Base-by-base conservation (phyloP, 768 basidiomycete genomes). In the Suillus clintonianus region DNA sequence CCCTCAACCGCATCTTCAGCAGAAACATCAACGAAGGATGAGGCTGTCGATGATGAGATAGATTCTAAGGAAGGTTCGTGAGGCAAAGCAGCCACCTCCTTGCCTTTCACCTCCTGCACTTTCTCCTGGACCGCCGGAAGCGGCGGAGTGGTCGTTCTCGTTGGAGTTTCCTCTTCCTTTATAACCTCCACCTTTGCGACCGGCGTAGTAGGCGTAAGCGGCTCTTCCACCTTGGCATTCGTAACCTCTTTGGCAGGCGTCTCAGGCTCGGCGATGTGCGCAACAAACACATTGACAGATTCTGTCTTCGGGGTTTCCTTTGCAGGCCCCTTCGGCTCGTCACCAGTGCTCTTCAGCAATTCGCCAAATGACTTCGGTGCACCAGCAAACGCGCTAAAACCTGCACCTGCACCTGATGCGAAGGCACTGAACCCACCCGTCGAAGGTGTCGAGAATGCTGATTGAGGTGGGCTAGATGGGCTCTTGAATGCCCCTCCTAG, bases 281-380 rank as follows among this genome's bases (percentile, higher is more conserved):
- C 48, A 24, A 27, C 17, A 34, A 64, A 62, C 1, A 61, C 71
- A 17, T 54, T 68, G 17, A 74, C 72, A 22, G 71, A 65, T 17
- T 61, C 39, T 27, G 61, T 64, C 30, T 32, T 53, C 5, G 11
- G 1, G 5, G 30, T 2, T 53, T 39, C 27, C 27, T 71, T 72
- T 11, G 70, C 65, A 8, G 72, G 65, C 39, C 77, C 60, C 47
- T 72, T 69, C 30, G 63, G 54, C 24, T 74, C 71, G 22, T 70
- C 70, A 51, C 75, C 77, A 50, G 69, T 77, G 17, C 66, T 72
- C 70, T 86, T 83, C 62, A 91, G 74, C 53, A 91, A 69, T 34
- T 91, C 87, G n/a, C 78, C 74, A 67, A 89, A 93, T 0, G 90
- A 85, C 67, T 82, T 84, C 1, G 77, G 64, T 4, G 76, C 59